A percentile compares a stretch with the other conserved stretches of the same genome.
These are phyloP conservation scores for Paspalum vaginatum DNA, from an alignment of 176 grass and related monocot genomes.

Conservation along the genomic window DNA sequence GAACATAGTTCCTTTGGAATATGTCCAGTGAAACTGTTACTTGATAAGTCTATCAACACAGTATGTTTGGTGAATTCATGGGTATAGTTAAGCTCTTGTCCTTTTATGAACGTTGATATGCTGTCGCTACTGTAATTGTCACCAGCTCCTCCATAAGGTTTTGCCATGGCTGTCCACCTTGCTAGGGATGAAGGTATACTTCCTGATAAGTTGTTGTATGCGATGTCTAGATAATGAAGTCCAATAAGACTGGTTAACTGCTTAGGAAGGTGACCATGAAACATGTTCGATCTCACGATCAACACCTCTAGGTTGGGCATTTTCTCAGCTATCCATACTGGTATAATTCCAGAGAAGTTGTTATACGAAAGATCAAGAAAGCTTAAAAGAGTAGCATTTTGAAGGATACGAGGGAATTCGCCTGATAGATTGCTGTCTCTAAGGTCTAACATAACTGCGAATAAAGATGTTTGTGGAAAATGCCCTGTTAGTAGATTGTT, in stretches of 20 bases:
- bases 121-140: neutral
- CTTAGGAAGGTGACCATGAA: slow-evolving; percentile 44
- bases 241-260: neutral
- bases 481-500: slow-evolving; percentile 26
- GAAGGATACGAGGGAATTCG: slow-evolving; percentile 40
- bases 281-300: slow-evolving; percentile 45
- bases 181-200: slow-evolving; percentile 39
- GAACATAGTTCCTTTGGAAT: slow-evolving; percentile 16
- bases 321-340: slow-evolving; percentile 42
- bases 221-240: slow-evolving; percentile 43
- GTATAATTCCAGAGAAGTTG: slow-evolving; percentile 46
- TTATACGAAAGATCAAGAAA: slow-evolving; percentile 51
- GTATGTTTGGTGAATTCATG: neutral
- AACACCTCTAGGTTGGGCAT: slow-evolving; percentile 7
- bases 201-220: slow-evolving; percentile 53
- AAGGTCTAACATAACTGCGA: neutral
- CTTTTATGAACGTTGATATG: neutral
- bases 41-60: slow-evolving; percentile 32
- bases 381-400: neutral
- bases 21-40: slow-evolving; percentile 28
- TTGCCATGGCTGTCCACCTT: slow-evolving; percentile 28
- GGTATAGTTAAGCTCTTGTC: slow-evolving; percentile 5
- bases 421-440: slow-evolving; percentile 38
- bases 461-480: neutral
- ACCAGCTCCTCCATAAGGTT: neutral